Evolutionary conservation across 2,329 filamentous ascomycete genomes (phyloP).

Genomic region (Ascochyta pisi): DNA sequence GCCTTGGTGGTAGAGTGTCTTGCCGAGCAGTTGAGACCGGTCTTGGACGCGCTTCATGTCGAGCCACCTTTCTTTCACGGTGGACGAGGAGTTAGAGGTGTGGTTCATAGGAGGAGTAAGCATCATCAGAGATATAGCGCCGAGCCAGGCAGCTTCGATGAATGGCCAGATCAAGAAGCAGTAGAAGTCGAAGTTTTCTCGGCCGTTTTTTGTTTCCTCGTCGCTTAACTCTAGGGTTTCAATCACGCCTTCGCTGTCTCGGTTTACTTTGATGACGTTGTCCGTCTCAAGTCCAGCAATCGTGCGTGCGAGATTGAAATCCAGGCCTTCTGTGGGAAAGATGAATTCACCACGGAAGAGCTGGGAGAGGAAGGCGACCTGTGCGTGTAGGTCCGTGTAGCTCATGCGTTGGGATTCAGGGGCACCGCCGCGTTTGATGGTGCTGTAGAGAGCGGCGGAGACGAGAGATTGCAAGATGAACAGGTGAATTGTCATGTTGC

Average conservation of each 20-base stretch:
- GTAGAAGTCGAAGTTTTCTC: constrained; percentile 98
- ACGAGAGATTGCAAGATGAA: constrained; percentile 95
- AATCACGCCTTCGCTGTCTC: constrained; percentile 59
- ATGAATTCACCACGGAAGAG: constrained; percentile 98
- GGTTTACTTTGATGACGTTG: constrained; percentile 73
- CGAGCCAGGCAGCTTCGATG: constrained; percentile 92
- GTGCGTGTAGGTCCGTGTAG: constrained; percentile 74
- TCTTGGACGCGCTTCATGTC: constrained; percentile 79
- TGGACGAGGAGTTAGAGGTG: constrained; percentile 19
- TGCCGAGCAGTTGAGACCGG: constrained; percentile 83
- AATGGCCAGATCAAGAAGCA: constrained; percentile 99
- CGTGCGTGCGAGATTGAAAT: constrained; percentile 80
- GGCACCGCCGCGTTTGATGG: constrained; percentile 89
- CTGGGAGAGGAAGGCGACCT: constrained; percentile 86
- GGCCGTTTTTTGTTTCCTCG: constrained; percentile 75
- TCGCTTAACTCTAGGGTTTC: constrained; percentile 75
- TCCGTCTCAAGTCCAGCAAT: constrained; percentile 79
- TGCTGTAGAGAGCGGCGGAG: constrained; percentile 87
- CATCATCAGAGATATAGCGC: constrained; percentile 85
- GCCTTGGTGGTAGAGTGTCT: constrained; percentile 96
- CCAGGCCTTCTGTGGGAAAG: constrained; percentile 85
- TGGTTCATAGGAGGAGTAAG: constrained; percentile 71
- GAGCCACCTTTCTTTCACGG: constrained; percentile 72
- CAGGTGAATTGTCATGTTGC: constrained; percentile 98
- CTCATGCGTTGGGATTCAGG: constrained; percentile 79